phyloP scores from a whole-genome alignment of 2,329 filamentous ascomycete genomes.

The Colletotrichum orchidophilum region DNA sequence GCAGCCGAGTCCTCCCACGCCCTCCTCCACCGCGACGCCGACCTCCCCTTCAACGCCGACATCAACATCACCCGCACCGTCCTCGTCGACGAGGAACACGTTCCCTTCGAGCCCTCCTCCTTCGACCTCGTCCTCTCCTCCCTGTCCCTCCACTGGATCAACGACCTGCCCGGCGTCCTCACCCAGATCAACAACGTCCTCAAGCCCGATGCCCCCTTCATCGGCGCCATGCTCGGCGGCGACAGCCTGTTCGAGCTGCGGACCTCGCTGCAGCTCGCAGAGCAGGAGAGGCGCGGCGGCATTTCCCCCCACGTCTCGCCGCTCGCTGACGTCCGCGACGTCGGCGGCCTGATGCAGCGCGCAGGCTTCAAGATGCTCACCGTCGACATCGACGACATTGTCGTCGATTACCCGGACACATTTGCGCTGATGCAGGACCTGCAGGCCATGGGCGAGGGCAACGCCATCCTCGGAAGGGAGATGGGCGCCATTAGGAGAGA shows the following conservation, averaged over 20 bases:
- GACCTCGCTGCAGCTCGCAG: constrained; percentile 90
- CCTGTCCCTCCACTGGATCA: constrained; percentile 95
- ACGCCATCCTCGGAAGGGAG: constrained; percentile 87
- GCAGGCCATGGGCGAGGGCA: constrained; percentile 95
- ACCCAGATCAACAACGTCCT: constrained; percentile 86
- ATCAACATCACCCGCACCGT: constrained; percentile 80
- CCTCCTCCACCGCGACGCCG: constrained; percentile 82
- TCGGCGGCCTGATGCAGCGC: constrained; percentile 85
- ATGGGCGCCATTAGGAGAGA: constrained; percentile 81
- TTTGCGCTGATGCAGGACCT: constrained; percentile 94
- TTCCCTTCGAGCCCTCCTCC: constrained; percentile 78
- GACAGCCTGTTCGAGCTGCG: constrained; percentile 94
- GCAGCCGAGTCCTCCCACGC: constrained; percentile 83
- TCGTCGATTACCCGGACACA: constrained; percentile 90
- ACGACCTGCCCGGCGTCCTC: constrained; percentile 88
- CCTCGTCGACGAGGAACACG: constrained; percentile 78
- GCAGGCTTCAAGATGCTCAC: constrained; percentile 96
- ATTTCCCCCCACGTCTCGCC: constrained; percentile 92
- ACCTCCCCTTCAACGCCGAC: constrained; percentile 77
- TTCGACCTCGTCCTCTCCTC: constrained; percentile 94
- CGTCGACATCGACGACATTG: constrained; percentile 95
- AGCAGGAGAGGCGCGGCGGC: constrained; percentile 89
- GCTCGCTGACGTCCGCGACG: constrained; percentile 88
- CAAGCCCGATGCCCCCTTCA: constrained; percentile 90
- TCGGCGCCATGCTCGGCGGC: constrained; percentile 95